Conservation (phyloP, 192 early-diverging fungal species). For the Oehlia diaphana region DNA sequence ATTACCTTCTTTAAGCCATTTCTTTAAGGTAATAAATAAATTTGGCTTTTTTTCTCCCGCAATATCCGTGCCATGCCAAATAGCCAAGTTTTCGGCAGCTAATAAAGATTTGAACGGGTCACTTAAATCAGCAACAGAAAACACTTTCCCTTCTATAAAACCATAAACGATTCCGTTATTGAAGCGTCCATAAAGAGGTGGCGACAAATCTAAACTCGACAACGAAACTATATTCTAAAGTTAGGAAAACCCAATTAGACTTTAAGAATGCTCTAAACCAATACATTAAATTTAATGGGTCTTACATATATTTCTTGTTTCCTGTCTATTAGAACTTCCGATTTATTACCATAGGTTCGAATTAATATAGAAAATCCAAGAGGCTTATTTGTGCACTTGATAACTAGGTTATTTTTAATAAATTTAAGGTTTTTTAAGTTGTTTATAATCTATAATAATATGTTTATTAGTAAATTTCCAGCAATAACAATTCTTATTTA, state of each 20-base stretch:
- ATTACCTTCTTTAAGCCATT: slow-evolving; percentile 69
- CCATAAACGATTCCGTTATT: slow-evolving; percentile 94
- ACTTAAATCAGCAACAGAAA: slow-evolving; percentile 74
- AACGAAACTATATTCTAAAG: slow-evolving; percentile 79
- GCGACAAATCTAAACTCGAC: slow-evolving; percentile 67
- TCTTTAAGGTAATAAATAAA: slow-evolving; percentile 70
- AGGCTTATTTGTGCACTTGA: slow-evolving; percentile 66
- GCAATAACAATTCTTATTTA: slow-evolving; percentile 33
- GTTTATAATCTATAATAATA: too few species aligned
- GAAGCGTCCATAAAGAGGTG: slow-evolving; percentile 82
- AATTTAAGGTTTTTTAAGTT: too few species aligned
- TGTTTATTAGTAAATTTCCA: background rate
- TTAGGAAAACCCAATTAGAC: background rate
- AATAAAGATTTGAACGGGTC: slow-evolving; percentile 68
- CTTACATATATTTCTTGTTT: slow-evolving; percentile 84
- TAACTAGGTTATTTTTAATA: slow-evolving; percentile 42
- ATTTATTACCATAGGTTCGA: slow-evolving; percentile 85
- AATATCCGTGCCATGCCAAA: slow-evolving; percentile 67
- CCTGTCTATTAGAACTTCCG: slow-evolving; percentile 86
- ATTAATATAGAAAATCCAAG: slow-evolving; percentile 69
- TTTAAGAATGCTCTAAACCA: too few species aligned
- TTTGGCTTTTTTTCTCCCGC: slow-evolving; percentile 43
- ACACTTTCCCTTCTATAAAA: slow-evolving; percentile 73
- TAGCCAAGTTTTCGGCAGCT: slow-evolving; percentile 74
- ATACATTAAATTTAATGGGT: background rate